Evolutionary conservation across 208 protist species (phyloP), one percentile per base, ranked within the genome.

Genomic region (Acanthamoeba divionensis): DNA sequence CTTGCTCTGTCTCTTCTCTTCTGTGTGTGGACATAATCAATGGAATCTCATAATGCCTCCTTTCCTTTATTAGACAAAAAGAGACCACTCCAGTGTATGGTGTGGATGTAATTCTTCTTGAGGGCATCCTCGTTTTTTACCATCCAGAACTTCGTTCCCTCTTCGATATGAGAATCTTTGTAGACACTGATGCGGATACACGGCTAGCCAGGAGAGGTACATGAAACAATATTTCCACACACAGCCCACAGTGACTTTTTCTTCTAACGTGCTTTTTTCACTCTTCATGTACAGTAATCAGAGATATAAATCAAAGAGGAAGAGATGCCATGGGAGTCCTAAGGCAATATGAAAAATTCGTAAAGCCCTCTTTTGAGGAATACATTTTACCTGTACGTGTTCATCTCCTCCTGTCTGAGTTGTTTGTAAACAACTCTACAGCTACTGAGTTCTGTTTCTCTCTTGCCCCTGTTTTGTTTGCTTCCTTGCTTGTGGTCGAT

Each of bases 161-260:
- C 21, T 95, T 98, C 90, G 95, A 97, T 86, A 93, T 97, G 71
- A 96, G 94, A 50, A 88, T 98, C 45, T 98, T 98, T 89, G 96
- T 98, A 4, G 96, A 98, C 82, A 95, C 96, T 1, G 96, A 97
- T 66, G 93, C 93, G 21, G 97, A 98, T 87, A 93, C 97, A 47
- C 95, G 97, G 85, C 85, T 98, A 0, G 93, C 95, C 0, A 94
- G 97, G 36, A 93, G 97, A 55, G 91, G 92, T 94, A 90, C 26
- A 50, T 85, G 1, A 7, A 38, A 9, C 4, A 18, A n/a, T 57
- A 15, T n/a, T n/a, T n/a, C n/a, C n/a, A n/a, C n/a, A n/a, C n/a
- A n/a, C n/a, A n/a, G n/a, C n/a, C n/a, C n/a, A n/a, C 52, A 24
- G 18, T n/a, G 18, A 24, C n/a, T 60, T 71, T 24, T 71, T 13